phyloP scores from a whole-genome alignment of 148 eudicot species.

The Persicaria tinctoria region DNA sequence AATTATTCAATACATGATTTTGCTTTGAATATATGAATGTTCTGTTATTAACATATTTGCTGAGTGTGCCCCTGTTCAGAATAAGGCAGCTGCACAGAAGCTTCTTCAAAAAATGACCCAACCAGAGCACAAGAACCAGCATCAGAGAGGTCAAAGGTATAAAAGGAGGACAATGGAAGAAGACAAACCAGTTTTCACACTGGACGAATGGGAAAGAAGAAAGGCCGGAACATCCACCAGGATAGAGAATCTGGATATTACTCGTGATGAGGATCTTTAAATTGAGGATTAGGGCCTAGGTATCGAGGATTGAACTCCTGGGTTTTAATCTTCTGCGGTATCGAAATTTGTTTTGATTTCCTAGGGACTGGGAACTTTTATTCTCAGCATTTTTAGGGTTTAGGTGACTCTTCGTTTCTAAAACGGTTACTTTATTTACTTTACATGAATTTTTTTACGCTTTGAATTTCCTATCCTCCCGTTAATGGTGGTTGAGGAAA shows the following conservation, averaged over 20 bases:
- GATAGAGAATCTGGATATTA: slow-evolving; percentile 28
- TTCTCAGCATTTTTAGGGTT: too few species aligned
- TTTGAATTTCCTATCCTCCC: too few species aligned
- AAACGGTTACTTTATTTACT: too few species aligned
- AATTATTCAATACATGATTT: not conserved
- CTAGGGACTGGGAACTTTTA: too few species aligned
- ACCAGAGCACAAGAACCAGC: slow-evolving; percentile 32
- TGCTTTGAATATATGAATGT: not conserved
- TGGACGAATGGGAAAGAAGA: slow-evolving; percentile 89
- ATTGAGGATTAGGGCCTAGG: too few species aligned
- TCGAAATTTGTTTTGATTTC: too few species aligned
- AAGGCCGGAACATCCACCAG: slow-evolving; percentile 37
- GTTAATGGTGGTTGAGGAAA: too few species aligned
- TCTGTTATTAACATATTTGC: slow-evolving; percentile 13
- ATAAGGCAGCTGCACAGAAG: slow-evolving; percentile 89
- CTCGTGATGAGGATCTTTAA: slow-evolving; percentile 60
- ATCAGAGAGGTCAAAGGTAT: slow-evolving; percentile 43
- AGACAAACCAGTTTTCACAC: slow-evolving; percentile 57
- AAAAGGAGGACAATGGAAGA: slow-evolving; percentile 49
- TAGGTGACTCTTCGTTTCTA: too few species aligned
- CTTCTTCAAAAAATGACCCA: slow-evolving; percentile 74
- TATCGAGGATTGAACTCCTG: too few species aligned
- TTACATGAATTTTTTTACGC: too few species aligned
- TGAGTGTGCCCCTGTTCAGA: slow-evolving; percentile 67
- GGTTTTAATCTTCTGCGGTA: too few species aligned